phyloP scores from a whole-genome alignment of 768 basidiomycete species.

The Tephrocybe sp. region DNA sequence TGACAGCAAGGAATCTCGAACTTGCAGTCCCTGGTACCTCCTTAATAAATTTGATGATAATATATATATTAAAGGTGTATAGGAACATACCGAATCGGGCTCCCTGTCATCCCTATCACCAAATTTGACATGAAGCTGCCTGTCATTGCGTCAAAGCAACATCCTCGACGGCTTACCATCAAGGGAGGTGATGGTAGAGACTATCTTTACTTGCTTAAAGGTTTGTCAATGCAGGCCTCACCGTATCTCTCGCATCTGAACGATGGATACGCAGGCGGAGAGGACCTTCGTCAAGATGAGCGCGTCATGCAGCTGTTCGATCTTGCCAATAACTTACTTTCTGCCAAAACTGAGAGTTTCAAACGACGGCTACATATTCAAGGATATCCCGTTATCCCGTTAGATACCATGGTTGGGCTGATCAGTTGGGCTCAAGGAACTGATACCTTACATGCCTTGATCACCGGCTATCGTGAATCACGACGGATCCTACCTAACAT shows the following conservation, averaged over 20 bases:
- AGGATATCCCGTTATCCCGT: constrained; percentile 87
- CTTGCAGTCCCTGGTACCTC: constrained; percentile 84
- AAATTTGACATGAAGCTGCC: constrained; percentile 86
- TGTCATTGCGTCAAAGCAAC: constrained; percentile 95
- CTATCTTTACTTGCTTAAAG: constrained; percentile 90
- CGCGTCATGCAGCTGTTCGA: constrained; percentile 99
- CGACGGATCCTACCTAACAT: constrained; percentile 95
- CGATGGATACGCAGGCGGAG: constrained; percentile 62
- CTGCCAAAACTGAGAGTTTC: constrained; percentile 91
- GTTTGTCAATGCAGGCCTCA: constrained; percentile 31
- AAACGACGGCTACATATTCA: constrained; percentile 94
- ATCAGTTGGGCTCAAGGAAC: constrained; percentile 93
- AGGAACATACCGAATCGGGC: constrained; percentile 92
- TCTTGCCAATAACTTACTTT: constrained; percentile 90
- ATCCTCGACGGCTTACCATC: constrained; percentile 82
- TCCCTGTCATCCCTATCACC: constrained; percentile 72
- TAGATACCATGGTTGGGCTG: constrained; percentile 95
- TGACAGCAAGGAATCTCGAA: constrained; percentile 86
- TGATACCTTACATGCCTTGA: constrained; percentile 96
- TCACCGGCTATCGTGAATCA: constrained; percentile 93
- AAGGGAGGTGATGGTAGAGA: constrained; percentile 90
- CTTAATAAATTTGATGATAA: neutral
- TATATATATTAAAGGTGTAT: neutral
- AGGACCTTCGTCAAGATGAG: constrained; percentile 97
- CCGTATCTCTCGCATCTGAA: neutral